Evolutionary conservation across 495 filamentous ascomycete genomes (phyloP).

Genomic region (Stereocaulon alpinum): DNA sequence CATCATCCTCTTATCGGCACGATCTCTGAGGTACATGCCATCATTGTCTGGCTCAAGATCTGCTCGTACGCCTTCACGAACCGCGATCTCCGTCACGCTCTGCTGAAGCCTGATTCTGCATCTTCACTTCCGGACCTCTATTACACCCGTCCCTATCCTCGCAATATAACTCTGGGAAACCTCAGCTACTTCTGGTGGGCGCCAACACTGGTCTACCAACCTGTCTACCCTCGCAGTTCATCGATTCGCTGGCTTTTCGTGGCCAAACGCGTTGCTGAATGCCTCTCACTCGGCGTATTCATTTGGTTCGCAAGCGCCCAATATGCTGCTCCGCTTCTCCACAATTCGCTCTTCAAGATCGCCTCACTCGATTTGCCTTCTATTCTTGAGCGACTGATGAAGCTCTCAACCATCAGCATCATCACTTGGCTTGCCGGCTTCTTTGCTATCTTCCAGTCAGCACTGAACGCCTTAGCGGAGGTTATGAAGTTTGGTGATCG

Average conservation of each 20-base stretch:
- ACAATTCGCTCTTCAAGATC: conserved; percentile 81
- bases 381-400: conserved; percentile 84
- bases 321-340: conserved; percentile 80
- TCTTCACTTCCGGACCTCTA: conserved; percentile 71
- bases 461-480: conserved; percentile 84
- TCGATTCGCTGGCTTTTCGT: conserved; percentile 81
- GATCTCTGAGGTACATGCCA: conserved; percentile 77
- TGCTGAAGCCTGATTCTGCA: conserved; percentile 52
- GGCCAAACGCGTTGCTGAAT: conserved; percentile 67
- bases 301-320: conserved; percentile 92
- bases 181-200: conserved; percentile 95
- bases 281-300: conserved; percentile 61
- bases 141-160: conserved; percentile 70
- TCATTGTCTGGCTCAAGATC: conserved; percentile 92
- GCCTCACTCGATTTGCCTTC: conserved; percentile 66
- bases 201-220: conserved; percentile 92
- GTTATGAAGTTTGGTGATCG: conserved; percentile 83
- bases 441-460: conserved; percentile 87
- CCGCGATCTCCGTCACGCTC: conserved; percentile 82
- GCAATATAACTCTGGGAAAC: conserved; percentile 79
- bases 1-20: conserved; percentile 92
- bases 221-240: conserved; percentile 76
- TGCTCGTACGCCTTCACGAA: conserved; percentile 95
- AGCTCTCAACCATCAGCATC: conserved; percentile 84
- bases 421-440: conserved; percentile 96